Base-by-base conservation (phyloP, 2,329 filamentous ascomycete genomes). In the Penicillium sp. region DNA sequence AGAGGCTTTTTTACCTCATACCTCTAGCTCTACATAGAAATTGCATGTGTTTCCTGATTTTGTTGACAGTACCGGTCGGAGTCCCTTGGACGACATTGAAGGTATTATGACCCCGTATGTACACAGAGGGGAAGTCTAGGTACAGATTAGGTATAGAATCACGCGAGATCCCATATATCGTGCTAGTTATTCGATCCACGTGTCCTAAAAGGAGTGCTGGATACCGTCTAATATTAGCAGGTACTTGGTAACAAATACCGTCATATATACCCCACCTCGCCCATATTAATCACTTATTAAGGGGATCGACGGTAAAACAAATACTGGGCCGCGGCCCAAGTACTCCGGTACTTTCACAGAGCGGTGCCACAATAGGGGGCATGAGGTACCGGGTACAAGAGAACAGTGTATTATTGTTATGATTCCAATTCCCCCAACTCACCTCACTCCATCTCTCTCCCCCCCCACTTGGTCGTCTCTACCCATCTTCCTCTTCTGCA, bases 401-500 rank as follows among this genome's bases (percentile, higher is more conserved):
- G 35, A 46, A 42, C 31, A 12, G 21, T 19, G 48, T 44, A 54
- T 49, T 53, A 49, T 53, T 56, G 54, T 56, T 56, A 53, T 56
- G 53, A 56, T 55, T 45, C 44, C 38, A 50, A 50, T 51, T 45
- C 48, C 53, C 54, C 54, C 54, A 55, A 55, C 43, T 53, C 48
- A 42, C 49, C 17, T 48, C 39, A 48, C 42, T 45, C 56, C 42
- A 45, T 58, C 58, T 46, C 43, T 48, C 51, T 55, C 42, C 48
- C 51, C 57, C 57, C 49, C 54, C 57, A 57, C 61, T 54, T 58
- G 52, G 51, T 57, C 50, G 53, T 57, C 49, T 37, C 40, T 48
- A 54, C 51, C 54, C 55, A 54, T 52, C 57, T 57, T 58, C 57
- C 48, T 48, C 51, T 55, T 55, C 56, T 57, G 38, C 54, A 54